Evolutionary conservation across 192 early-diverging fungal genomes (phyloP).

Genomic region (Neocallimastix lanati): DNA sequence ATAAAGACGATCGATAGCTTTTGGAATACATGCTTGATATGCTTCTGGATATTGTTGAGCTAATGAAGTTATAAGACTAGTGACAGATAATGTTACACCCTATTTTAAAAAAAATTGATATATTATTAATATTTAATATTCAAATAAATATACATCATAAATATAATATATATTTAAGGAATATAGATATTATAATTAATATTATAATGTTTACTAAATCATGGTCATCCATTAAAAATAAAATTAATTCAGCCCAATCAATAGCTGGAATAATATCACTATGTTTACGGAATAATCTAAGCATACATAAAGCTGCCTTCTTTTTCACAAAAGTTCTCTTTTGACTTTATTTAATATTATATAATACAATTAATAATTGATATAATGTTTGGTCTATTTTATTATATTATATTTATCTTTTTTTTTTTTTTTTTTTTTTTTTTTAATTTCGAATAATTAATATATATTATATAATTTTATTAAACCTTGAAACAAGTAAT

Average conservation of each 20-base stretch:
- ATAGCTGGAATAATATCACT: constrained; percentile 71
- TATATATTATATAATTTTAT: not conserved
- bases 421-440: too few species aligned
- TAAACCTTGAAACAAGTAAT: constrained; percentile 64
- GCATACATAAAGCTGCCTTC: constrained; percentile 85
- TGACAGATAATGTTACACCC: constrained; percentile 68
- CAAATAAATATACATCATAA: too few species aligned
- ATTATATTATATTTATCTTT: not conserved
- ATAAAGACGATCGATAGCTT: constrained; percentile 63
- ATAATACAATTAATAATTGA: too few species aligned
- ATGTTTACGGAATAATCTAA: constrained; percentile 73
- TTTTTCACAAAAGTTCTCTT: constrained; percentile 81
- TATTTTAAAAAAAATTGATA: too few species aligned
- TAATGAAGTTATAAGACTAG: constrained; percentile 74
- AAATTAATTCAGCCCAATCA: constrained; percentile 71
- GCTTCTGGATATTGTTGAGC: constrained; percentile 78
- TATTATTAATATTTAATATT: too few species aligned
- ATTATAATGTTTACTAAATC: constrained; percentile 50
- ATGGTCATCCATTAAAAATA: constrained; percentile 67
- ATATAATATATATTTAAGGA: too few species aligned
- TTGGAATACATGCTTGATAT: constrained; percentile 50
- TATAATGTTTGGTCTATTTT: too few species aligned
- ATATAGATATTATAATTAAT: too few species aligned
- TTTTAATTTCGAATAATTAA: too few species aligned
- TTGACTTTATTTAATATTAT: constrained; percentile 11